These are phyloP conservation scores for Eremothecium gossypii DNA, from an alignment of 1,139 yeast species.

Conservation along the genomic window DNA sequence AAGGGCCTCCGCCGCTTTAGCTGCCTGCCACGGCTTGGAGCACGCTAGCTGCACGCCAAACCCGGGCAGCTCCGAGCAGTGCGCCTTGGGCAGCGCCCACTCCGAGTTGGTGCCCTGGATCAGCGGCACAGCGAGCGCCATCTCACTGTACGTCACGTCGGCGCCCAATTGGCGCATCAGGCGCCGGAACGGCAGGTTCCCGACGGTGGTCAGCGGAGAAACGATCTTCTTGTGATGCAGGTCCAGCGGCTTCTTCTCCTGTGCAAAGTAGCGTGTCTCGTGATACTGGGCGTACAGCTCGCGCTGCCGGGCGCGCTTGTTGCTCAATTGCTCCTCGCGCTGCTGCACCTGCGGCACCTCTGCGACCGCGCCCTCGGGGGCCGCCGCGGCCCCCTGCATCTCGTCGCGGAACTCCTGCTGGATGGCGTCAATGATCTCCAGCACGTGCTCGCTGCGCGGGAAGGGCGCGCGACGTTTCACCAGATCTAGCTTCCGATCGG, in stretches of 20 bases:
- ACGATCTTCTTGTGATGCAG: conserved; percentile 71
- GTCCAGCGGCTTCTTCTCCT: conserved; percentile 73
- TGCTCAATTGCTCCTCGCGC: conserved; percentile 18
- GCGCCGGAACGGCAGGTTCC: conserved; percentile 90
- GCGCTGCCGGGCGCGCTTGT: conserved; percentile 31
- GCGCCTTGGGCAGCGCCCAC: conserved; percentile 97
- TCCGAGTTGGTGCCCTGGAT: conserved; percentile 87
- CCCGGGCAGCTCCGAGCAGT: conserved; percentile 69
- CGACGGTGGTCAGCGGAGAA: conserved; percentile 95
- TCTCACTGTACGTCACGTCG: conserved; percentile 87
- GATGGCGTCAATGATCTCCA: conserved; percentile 47
- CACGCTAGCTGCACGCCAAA: conserved; percentile 94
- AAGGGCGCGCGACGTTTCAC: conserved; percentile 57
- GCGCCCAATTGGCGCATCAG: conserved; percentile 88
- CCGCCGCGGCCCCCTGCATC: conserved; percentile 24
- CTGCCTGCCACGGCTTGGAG: conserved; percentile 86
- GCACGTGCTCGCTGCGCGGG: conserved; percentile 44
- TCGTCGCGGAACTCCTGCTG: conserved; percentile 35
- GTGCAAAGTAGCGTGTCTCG: conserved; percentile 68
- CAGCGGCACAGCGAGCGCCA: conserved; percentile 79
- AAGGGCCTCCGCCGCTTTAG: conserved; percentile 80
- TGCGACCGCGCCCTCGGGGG: conserved; percentile 16
- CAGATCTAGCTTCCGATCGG: conserved; percentile 44
- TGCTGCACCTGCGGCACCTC: conserved; percentile 23
- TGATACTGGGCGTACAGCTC: conserved; percentile 43